A percentile compares a stretch with the other conserved stretches of the same genome.
Evolutionary conservation across 2,329 filamentous ascomycete genomes (phyloP).

Genomic region (Penicillium capsulatum): DNA sequence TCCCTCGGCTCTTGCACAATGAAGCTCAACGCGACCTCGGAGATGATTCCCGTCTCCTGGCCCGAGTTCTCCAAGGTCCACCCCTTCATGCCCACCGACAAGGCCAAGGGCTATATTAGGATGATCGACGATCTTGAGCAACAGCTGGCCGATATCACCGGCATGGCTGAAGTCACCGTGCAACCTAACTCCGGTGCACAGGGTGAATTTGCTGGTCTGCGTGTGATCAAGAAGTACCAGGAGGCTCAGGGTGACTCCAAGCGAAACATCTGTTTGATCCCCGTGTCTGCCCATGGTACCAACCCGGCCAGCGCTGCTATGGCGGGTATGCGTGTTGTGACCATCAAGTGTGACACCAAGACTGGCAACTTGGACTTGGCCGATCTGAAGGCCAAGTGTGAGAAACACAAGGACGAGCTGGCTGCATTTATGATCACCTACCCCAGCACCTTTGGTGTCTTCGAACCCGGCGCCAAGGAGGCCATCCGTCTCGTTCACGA

Average conservation of each 20-base stretch:
- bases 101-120: slow-evolving; percentile 63
- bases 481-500: slow-evolving; percentile 81
- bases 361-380: slow-evolving; percentile 86
- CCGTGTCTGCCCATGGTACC: slow-evolving; percentile 90
- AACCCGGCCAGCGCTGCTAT: slow-evolving; percentile 94
- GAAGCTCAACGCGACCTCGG: slow-evolving; percentile 92
- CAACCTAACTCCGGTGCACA: slow-evolving; percentile 96
- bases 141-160: slow-evolving; percentile 77
- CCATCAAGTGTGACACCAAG: slow-evolving; percentile 80
- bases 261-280: slow-evolving; percentile 89
- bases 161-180: slow-evolving; percentile 82
- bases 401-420: slow-evolving; percentile 79
- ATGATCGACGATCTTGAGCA: slow-evolving; percentile 69
- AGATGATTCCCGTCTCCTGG: slow-evolving; percentile 84
- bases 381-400: slow-evolving; percentile 82
- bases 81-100: slow-evolving; percentile 65
- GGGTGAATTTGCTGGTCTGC: slow-evolving; percentile 87
- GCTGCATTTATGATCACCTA: slow-evolving; percentile 97
- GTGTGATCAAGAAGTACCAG: slow-evolving; percentile 80
- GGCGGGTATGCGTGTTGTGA: slow-evolving; percentile 90
- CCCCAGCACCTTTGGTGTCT: slow-evolving; percentile 90
- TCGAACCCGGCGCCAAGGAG: slow-evolving; percentile 82
- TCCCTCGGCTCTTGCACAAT: slow-evolving; percentile 95
- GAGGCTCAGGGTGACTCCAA: slow-evolving; percentile 60
- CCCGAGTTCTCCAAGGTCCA: slow-evolving; percentile 74